Evolutionary conservation across 495 filamentous ascomycete species (phyloP), one percentile per base, ranked within the genome.

Genomic region (Penicillium ochrochloron): DNA sequence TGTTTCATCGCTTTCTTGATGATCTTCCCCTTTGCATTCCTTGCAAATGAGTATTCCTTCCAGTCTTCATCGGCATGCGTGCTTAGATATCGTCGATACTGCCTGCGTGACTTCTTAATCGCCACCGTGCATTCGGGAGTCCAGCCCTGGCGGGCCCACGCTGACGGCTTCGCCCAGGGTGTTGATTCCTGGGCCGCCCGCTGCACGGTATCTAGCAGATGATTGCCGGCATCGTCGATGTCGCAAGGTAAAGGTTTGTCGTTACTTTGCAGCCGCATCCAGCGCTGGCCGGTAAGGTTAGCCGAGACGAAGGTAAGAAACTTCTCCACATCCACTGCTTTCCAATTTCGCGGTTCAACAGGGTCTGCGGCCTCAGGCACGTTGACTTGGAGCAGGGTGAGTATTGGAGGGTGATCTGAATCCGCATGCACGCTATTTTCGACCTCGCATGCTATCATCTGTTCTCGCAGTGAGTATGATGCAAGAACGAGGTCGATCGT

Each of bases 391-490:
- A 50, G 46, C 11, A 27, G 2, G 23, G 46, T 50, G 23, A 25
- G 46, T 23, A 50, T 25, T n/a, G 57, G 64, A 5, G 57, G 44
- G 61, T 70, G 58, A 23, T 70, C 61, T 3, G 58, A 70, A 21
- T 63, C 51, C 0, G 51, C 60, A 19, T 66, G 44, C 0, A 64
- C 23, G 44, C 48, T 15, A 56, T 42, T 0, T 0, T 44, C 31
- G 3, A 41, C n/a, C 27, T 61, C 46, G 21, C 27, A 63, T 35
- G 21, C 15, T 2, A 66, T 44, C 3, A 69, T 29, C 1, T 51
- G 25, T 10, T 52, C 44, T 0, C 25, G 15, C 0, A 50, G 46
- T 0, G 19, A 11, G 11, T 50, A 50, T 7, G 21, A 50, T 5
- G 46, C 23, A 27, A 50, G 21, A 27, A 50, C 46, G 8, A 50